A percentile compares a stretch with the other conserved stretches of the same genome.
These are phyloP conservation scores for Penicillium sp. DNA, from an alignment of 2,329 filamentous ascomycete species.

Conservation along the genomic window DNA sequence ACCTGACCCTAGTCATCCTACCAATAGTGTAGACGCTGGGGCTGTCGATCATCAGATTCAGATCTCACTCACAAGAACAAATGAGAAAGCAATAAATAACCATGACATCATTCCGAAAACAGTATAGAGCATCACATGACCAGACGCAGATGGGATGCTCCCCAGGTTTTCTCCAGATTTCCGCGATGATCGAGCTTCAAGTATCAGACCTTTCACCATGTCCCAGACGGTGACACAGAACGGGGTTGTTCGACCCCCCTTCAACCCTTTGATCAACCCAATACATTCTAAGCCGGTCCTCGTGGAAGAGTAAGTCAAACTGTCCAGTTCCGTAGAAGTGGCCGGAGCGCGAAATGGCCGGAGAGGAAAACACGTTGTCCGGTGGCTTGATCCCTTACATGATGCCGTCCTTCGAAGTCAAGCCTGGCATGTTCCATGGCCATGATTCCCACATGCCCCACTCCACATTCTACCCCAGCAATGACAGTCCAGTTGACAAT, in stretches of 20 bases:
- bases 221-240: slow-evolving; percentile 6
- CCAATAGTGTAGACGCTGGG: not conserved
- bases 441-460: not conserved
- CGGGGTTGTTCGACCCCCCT: slow-evolving; percentile 26
- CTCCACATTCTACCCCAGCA: not conserved
- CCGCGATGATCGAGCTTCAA: not conserved
- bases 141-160: not conserved
- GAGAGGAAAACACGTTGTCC: not conserved
- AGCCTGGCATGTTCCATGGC: not conserved
- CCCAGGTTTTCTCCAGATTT: slow-evolving; percentile 1
- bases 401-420: not conserved
- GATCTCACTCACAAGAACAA: no score
- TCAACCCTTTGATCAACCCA: slow-evolving; percentile 48
- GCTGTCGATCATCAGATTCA: not conserved
- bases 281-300: slow-evolving; percentile 43
- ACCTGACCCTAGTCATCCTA: not conserved
- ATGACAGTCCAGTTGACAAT: not conserved
- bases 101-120: slow-evolving; percentile 15
- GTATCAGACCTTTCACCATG: slow-evolving; percentile 7
- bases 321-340: not conserved
- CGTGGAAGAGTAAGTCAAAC: slow-evolving; percentile 39
- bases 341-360: not conserved
- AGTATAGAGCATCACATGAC: slow-evolving; percentile 7
- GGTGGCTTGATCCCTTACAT: slow-evolving; percentile 5
- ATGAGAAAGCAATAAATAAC: not conserved